Conservation (phyloP, 176 grass and related monocot species). For the Oryza officinalis region DNA sequence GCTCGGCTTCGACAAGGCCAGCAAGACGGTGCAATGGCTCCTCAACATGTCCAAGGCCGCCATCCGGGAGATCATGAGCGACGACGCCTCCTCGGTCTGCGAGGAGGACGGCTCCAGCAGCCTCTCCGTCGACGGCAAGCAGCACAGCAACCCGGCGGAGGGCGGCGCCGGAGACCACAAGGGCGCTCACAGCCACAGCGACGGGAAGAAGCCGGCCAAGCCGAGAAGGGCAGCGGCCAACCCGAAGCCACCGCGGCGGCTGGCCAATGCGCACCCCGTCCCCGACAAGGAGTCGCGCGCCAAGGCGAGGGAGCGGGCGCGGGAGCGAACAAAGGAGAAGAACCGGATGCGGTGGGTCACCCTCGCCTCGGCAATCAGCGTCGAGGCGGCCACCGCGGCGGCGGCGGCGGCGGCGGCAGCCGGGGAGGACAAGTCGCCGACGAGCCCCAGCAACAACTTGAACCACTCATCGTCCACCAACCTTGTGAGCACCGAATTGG, state of each 20-base stretch:
- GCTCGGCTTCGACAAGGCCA: conserved; percentile 94
- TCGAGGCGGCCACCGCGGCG: conserved; percentile 39
- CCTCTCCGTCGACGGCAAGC: conserved; percentile 60
- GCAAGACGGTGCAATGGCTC: conserved; percentile 98
- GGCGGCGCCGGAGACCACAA: background rate
- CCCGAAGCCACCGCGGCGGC: conserved; percentile 46
- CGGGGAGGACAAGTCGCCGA: conserved; percentile 7
- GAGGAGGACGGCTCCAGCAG: conserved; percentile 67
- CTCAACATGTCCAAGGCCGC: conserved; percentile 75
- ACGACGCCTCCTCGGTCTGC: conserved; percentile 54
- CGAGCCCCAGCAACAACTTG: conserved; percentile 25
- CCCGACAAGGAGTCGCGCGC: conserved; percentile 72
- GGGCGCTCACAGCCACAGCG: conserved; percentile 1
- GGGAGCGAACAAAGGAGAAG: conserved; percentile 89
- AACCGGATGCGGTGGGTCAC: conserved; percentile 60
- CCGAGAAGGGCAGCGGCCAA: conserved; percentile 37
- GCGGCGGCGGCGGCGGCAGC: background rate
- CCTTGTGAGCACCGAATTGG: conserved; percentile 47
- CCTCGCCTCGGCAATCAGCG: conserved; percentile 53
- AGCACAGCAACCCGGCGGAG: conserved; percentile 15
- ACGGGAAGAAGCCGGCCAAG: conserved; percentile 53
- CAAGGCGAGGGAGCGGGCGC: conserved; percentile 81
- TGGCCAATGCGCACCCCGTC: conserved; percentile 35
- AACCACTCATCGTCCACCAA: conserved; percentile 38
- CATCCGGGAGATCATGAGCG: conserved; percentile 62